Base-by-base conservation (phyloP, 2,329 filamentous ascomycete species). In the Gnomoniopsis sp. region DNA sequence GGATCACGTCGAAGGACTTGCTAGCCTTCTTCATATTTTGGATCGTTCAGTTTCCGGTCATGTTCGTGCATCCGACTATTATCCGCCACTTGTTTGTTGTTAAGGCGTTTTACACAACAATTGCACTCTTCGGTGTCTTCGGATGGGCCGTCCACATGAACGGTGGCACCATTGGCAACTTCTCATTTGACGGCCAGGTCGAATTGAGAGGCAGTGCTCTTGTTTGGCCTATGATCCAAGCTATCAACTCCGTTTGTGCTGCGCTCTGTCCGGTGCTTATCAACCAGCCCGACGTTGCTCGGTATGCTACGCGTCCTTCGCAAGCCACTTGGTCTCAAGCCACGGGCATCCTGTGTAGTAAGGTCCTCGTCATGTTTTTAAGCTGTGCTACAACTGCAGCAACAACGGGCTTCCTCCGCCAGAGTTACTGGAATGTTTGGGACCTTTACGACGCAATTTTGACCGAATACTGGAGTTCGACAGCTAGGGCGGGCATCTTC, bases 21-120 rank as follows among this genome's bases (percentile, higher is more conserved):
- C 65, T 81, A 15, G 75, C 75, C 14, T 84, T 83, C 64, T 79
- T 85, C 66, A 64, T 84, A 21, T 84, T 82, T 68, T 84, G 80
- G 80, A 68, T 80, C 0, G 66, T 81, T 0, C 81, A 83, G 62
- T 69, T 84, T 15, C 81, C 71, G 62, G 50, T 65, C 62, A 67
- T 81, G 49, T 73, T 77, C 60, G 78, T 81, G 63, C 78, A 80
- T 52, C 78, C 79, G 4, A 79, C 78, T 49, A 75, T 75, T 34
- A 68, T 82, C 15, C 69, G 76, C 22, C 79, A 74, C 66, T 65
- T 81, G 41, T 80, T 80, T 51, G 74, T 79, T 8, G 65, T 74
- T 58, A 76, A 76, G 65, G 65, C 69, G 0, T 63, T 74, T 2
- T 49, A 77, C 17, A 75, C 83, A 22, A 75, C 84, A 62, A 76